These are phyloP conservation scores for Obelidium mucronatum DNA, from an alignment of 192 early-diverging fungal genomes.

Conservation along the genomic window DNA sequence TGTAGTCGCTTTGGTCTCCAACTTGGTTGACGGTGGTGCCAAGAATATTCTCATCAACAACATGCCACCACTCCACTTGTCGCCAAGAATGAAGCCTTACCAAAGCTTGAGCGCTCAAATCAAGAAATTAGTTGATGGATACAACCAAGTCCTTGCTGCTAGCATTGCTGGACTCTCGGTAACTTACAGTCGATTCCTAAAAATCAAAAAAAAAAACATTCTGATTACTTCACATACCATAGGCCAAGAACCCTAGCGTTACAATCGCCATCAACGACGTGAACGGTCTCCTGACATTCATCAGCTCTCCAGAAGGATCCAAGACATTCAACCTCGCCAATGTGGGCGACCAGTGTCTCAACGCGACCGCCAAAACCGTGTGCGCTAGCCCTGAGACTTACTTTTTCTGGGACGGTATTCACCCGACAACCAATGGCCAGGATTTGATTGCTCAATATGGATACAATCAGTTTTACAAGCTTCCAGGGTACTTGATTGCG, in stretches of 20 bases:
- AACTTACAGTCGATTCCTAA: too few species aligned
- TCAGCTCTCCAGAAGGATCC: background rate
- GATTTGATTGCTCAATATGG: constrained; percentile 12
- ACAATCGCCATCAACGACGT: constrained; percentile 9
- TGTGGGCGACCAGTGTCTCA: constrained; percentile 8
- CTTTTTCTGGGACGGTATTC: constrained; percentile 11
- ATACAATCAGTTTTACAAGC: constrained; percentile 8
- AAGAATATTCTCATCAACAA: constrained; percentile 1
- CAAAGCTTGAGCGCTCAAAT: background rate
- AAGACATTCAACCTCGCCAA: background rate
- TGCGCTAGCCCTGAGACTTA: constrained; percentile 13
- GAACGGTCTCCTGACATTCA: background rate
- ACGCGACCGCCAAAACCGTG: background rate
- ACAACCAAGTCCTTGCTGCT: background rate
- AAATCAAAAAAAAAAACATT: too few species aligned
- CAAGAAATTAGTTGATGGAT: background rate
- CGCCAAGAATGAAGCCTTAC: background rate
- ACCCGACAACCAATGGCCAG: constrained; percentile 18
- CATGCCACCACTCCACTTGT: background rate
- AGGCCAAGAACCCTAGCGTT: background rate
- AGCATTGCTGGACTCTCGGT: background rate
- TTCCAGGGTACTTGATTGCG: constrained; percentile 8
- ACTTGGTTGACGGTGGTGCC: background rate
- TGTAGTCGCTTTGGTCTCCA: background rate
- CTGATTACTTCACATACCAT: too few species aligned